Conservation (phyloP, 139 green algal genomes). For the Penium margaritaceum region DNA sequence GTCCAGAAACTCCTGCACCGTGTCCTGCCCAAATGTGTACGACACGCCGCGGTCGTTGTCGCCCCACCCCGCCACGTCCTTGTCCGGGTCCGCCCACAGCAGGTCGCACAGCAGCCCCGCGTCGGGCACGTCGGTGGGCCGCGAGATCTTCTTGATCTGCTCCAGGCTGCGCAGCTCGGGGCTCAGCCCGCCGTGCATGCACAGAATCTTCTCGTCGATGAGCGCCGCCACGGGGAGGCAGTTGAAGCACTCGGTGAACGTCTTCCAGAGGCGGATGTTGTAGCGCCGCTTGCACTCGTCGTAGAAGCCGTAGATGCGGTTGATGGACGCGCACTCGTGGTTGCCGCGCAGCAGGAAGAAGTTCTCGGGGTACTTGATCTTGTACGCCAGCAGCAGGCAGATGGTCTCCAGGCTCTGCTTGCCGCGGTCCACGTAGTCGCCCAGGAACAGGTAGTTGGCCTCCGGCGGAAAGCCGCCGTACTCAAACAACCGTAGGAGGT, state of each 20-base stretch:
- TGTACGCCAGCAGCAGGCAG: constrained; percentile 95
- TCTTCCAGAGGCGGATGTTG: constrained; percentile 97
- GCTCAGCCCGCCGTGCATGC: constrained; percentile 97
- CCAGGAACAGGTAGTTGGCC: constrained; percentile 98
- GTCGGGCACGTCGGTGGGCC: constrained; percentile 94
- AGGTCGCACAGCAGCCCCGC: constrained; percentile 96
- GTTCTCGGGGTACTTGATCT: constrained; percentile 99
- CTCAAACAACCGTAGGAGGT: constrained; percentile 95
- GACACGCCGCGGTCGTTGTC: constrained; percentile 98
- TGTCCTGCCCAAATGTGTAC: constrained; percentile 96
- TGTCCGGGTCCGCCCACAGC: constrained; percentile 98
- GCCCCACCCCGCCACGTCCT: constrained; percentile 89
- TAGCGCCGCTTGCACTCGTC: constrained; percentile 98
- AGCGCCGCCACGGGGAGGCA: constrained; percentile 93
- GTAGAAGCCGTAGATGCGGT: constrained; percentile 99
- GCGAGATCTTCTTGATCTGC: constrained; percentile 92
- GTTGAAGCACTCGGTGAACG: constrained; percentile 99
- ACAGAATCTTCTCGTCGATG: constrained; percentile 99
- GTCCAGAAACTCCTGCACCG: constrained; percentile 88
- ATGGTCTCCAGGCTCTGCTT: constrained; percentile 99
- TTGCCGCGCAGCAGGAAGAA: constrained; percentile 98
- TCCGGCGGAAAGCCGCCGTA: constrained; percentile 97
- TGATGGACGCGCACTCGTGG: constrained; percentile 96
- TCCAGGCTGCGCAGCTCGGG: constrained; percentile 95
- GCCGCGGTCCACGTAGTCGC: constrained; percentile 96